A percentile compares a stretch with the other conserved stretches of the same genome.
phyloP scores from a whole-genome alignment of 768 basidiomycete genomes.

The Cystofilobasidium bisporidii region DNA sequence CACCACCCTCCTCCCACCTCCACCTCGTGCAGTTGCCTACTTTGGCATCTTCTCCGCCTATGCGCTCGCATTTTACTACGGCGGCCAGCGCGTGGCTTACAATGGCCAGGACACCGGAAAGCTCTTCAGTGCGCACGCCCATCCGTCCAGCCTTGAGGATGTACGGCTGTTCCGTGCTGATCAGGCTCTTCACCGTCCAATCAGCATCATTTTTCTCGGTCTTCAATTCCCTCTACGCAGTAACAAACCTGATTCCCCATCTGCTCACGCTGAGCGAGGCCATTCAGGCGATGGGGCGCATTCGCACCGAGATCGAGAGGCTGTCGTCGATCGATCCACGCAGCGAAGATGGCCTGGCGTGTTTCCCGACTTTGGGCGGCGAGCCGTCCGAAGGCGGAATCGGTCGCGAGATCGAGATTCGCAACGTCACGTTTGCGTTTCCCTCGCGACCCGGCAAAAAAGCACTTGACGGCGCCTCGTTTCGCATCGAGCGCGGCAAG shows the following conservation, averaged over 20 bases:
- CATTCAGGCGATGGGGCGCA: conserved; percentile 30
- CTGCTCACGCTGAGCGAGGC: conserved; percentile 34
- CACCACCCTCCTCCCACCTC: too few species aligned
- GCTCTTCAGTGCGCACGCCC: conserved; percentile 28
- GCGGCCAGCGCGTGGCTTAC: conserved; percentile 31
- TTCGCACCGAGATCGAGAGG: conserved; percentile 36
- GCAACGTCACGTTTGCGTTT: conserved; percentile 37
- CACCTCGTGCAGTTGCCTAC: not conserved
- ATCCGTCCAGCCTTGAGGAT: too few species aligned
- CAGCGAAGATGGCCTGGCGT: conserved; percentile 27
- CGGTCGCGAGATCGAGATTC: conserved; percentile 32
- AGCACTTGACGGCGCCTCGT: conserved; percentile 32
- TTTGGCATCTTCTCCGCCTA: conserved; percentile 15
- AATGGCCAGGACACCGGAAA: conserved; percentile 31
- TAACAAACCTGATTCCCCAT: conserved; percentile 35
- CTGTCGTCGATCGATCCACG: conserved; percentile 35
- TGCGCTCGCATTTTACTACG: conserved; percentile 33
- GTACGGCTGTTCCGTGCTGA: too few species aligned
- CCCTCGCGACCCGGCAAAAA: conserved; percentile 34
- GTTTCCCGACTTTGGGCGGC: conserved; percentile 5
- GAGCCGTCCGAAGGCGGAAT: not conserved
- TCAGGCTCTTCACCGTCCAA: not conserved
- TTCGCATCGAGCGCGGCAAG: conserved; percentile 33
- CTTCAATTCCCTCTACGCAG: conserved; percentile 31
- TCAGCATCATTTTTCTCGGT: conserved; percentile 14